Evolutionary conservation across 176 grass and related monocot species (phyloP), one percentile per base, ranked within the genome.

Genomic region (Chloris gayana): DNA sequence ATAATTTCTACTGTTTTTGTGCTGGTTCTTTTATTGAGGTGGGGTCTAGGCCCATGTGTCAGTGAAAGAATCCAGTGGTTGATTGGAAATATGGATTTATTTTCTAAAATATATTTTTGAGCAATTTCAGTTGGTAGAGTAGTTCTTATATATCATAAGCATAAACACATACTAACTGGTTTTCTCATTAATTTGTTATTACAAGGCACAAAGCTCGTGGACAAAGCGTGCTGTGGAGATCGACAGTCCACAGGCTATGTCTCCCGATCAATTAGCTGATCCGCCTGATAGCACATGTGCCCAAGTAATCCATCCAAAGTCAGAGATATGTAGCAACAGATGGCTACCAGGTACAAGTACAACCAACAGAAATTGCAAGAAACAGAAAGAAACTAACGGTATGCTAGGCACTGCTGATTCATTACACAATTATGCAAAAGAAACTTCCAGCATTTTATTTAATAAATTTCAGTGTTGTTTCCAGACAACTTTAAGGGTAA

Each of bases 251-350:
- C 89, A 85, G 73, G 69, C 80, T 57, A 83, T 94, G 82, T 92
- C 91, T 92, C 84, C 69, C 26, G 81, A 92, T 80, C 92, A 83
- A 58, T 90, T 90, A 74, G 81, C 77, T 51, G 87, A 89, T 80
- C 85, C 86, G 62, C 74, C 85, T 64, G 85, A 94, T 67, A 94
- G 95, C 82, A 97, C 95, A 27, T 94, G 95, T 61, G 91, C 85
- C 0, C 89, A 88, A 87, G 89, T 94, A 27, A 94, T 87, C 74
- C 83, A 92, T 65, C 74, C 77, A 1, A 90, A 90, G 64, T 75
- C 89, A 37, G 88, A 89, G 67, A 88, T 71, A 72, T 91, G 87
- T 68, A 85, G 88, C 46, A 86, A 87, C 21, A 85, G 62, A 57
- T 76, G 76, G 87, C 64, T 83, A 38, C 80, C 74, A 83, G 79